Base-by-base conservation (phyloP, 768 basidiomycete genomes). In the Rhodotorula graminis region DNA sequence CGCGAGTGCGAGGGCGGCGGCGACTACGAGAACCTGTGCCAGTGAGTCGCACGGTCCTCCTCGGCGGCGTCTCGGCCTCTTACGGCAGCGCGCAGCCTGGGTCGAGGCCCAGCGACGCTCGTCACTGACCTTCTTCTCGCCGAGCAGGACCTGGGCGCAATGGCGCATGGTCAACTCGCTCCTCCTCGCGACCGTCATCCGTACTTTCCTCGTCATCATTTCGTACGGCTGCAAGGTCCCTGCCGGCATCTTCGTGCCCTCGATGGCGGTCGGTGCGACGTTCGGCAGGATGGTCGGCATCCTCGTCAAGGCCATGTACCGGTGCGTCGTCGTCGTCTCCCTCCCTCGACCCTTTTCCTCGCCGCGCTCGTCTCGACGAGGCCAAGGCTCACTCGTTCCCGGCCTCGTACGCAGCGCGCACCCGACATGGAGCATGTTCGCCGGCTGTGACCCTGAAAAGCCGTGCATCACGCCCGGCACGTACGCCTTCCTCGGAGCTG, bases 391-490 rank as follows among this genome's bases (percentile, higher is more conserved):
- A 56, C n/a, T n/a, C 9, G 5, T 49, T 5, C 18, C 44, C 2
- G 44, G 3, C 14, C 31, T 6, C 59, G 69, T 49, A 58, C 65
- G 61, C 65, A 95, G 93, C 61, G 84, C 92, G 8, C 89, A 92
- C 80, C 90, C 90, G 1, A 83, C 87, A 29, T 90, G 90, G 47
- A 90, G 92, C 3, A 90, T 92, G 66, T 98, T 98, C 79, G 88
- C 90, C 2, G 87, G 89, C 56, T 99, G 96, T 80, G 86, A 87
- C 31, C 94, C 93, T 27, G 90, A 97, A 80, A 86, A 90, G 25
- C 95, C 94, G 2, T 99, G 96, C 76, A 98, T 99, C 78, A 98
- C 96, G 0, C 95, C 96, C 0, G 96, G 96, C 29, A 97, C 95
- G 16, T 98, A 99, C 81, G 96, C 96, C 3, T 92, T 98, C 78